Evolutionary conservation across 2,329 filamentous ascomycete species (phyloP).

Genomic region (Sclerotinia subarctica): DNA sequence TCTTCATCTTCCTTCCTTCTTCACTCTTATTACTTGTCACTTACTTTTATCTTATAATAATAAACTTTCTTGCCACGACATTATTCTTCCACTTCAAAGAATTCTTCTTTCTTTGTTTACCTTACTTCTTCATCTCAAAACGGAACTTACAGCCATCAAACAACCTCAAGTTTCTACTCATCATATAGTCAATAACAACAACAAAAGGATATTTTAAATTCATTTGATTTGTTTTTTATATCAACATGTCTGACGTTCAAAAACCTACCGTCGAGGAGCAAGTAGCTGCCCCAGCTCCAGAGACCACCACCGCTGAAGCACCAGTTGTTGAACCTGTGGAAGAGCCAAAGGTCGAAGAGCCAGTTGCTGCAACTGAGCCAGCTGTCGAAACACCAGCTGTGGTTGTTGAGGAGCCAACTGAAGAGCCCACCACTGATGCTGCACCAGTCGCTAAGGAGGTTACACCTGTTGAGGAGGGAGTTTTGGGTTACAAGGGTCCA

Average conservation of each 20-base stretch:
- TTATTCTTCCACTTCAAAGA: constrained; percentile 2
- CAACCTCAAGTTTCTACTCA: constrained; percentile 16
- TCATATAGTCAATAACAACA: constrained; percentile 29
- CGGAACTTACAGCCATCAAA: constrained; percentile 29
- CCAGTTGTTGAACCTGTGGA: constrained; percentile 48
- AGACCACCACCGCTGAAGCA: constrained; percentile 23
- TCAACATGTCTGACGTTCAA: constrained; percentile 59
- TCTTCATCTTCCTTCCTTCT: constrained; percentile 8
- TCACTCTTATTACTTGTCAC: neutral
- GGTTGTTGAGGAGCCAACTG: constrained; percentile 34
- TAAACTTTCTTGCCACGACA: constrained; percentile 8
- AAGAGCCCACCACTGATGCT: constrained; percentile 55
- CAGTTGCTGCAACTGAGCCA: constrained; percentile 34
- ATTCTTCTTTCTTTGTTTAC: constrained; percentile 15
- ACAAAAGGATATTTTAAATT: constrained; percentile 1
- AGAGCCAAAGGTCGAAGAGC: constrained; percentile 40
- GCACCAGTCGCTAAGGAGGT: constrained; percentile 44
- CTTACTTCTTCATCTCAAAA: constrained; percentile 1
- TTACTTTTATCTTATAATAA: constrained; percentile 2
- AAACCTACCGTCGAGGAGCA: constrained; percentile 59
- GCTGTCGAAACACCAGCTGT: constrained; percentile 43
- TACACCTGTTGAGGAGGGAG: constrained; percentile 63
- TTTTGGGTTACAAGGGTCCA: constrained; percentile 84
- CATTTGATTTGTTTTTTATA: constrained; percentile 28
- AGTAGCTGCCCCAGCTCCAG: constrained; percentile 35